These are phyloP conservation scores for Tinospora cordifolia DNA, from an alignment of 164 flowering plant species.

Conservation along the genomic window DNA sequence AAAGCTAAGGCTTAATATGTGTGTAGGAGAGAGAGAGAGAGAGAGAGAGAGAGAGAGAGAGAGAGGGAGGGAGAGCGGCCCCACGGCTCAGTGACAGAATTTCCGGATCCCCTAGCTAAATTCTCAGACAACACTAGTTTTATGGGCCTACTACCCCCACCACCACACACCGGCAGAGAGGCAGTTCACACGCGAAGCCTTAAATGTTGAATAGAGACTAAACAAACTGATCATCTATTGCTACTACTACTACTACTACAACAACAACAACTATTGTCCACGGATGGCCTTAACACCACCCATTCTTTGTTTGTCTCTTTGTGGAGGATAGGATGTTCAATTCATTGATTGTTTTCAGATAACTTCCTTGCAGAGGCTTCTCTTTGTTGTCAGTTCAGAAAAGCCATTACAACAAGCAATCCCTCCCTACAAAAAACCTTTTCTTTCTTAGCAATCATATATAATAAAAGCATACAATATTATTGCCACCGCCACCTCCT, in stretches of 20 bases:
- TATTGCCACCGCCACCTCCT: not conserved
- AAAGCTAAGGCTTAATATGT: too few relatives aligned
- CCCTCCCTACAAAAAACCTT: constrained; percentile 4
- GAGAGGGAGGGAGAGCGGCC: too few relatives aligned
- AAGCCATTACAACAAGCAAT: constrained; percentile 28
- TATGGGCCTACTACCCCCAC: constrained; percentile 1
- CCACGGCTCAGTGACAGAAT: not conserved
- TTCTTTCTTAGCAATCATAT: constrained; percentile 6
- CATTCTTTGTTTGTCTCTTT: constrained; percentile 32
- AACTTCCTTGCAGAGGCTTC: constrained; percentile 22
- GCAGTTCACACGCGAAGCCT: constrained; percentile 43
- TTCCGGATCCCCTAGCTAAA: not conserved
- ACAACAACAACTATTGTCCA: too few relatives aligned
- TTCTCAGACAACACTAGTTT: not conserved
- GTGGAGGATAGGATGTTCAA: constrained; percentile 19
- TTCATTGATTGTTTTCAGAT: constrained; percentile 23
- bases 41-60: too few relatives aligned
- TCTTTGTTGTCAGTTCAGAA: constrained; percentile 21
- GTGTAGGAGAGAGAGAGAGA: too few relatives aligned
- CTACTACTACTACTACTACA: not conserved
- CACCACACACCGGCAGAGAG: not conserved
- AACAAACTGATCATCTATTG: not conserved
- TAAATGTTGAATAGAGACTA: constrained; percentile 35
- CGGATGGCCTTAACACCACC: constrained; percentile 4
- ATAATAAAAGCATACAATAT: not conserved